phyloP scores from a whole-genome alignment of 768 basidiomycete genomes.

The Hemileccinum rubropunctum region DNA sequence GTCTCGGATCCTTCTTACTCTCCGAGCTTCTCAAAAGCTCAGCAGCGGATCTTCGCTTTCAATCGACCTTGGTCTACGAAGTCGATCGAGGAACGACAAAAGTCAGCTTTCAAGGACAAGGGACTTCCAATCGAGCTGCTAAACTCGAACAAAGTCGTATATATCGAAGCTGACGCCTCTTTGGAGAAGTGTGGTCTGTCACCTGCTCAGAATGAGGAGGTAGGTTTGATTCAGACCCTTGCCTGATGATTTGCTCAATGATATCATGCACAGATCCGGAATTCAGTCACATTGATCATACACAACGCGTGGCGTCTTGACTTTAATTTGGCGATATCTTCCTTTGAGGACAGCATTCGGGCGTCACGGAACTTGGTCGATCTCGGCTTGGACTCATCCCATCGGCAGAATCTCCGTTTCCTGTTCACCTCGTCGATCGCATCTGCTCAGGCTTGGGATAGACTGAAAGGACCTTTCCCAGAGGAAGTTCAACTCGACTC shows the following conservation, averaged over 20 bases:
- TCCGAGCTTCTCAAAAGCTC: constrained; percentile 28
- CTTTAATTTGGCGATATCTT: constrained; percentile 38
- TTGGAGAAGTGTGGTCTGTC: constrained; percentile 31
- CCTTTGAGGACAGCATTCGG: constrained; percentile 37
- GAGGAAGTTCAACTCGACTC: constrained; percentile 33
- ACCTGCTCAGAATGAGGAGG: constrained; percentile 19
- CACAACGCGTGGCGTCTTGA: constrained; percentile 42
- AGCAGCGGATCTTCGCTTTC: constrained; percentile 33
- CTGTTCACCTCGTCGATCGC: constrained; percentile 28
- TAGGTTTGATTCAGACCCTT: not conserved
- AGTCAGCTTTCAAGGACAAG: constrained; percentile 34
- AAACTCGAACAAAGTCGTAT: constrained; percentile 32
- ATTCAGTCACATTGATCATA: constrained; percentile 31
- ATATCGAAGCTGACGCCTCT: constrained; percentile 38
- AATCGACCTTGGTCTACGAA: constrained; percentile 26
- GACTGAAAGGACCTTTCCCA: constrained; percentile 28
- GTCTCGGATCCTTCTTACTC: constrained; percentile 39
- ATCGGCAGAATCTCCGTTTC: constrained; percentile 15
- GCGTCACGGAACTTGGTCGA: constrained; percentile 34
- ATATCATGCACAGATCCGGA: constrained; percentile 11
- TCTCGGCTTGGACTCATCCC: constrained; percentile 26
- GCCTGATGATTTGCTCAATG: not conserved
- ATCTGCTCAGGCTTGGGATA: constrained; percentile 21
- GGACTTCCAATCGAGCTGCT: constrained; percentile 33
- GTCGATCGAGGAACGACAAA: constrained; percentile 27